These are phyloP conservation scores for Rhizopogon vesiculosus DNA, from an alignment of 768 basidiomycete genomes.

Conservation along the genomic window DNA sequence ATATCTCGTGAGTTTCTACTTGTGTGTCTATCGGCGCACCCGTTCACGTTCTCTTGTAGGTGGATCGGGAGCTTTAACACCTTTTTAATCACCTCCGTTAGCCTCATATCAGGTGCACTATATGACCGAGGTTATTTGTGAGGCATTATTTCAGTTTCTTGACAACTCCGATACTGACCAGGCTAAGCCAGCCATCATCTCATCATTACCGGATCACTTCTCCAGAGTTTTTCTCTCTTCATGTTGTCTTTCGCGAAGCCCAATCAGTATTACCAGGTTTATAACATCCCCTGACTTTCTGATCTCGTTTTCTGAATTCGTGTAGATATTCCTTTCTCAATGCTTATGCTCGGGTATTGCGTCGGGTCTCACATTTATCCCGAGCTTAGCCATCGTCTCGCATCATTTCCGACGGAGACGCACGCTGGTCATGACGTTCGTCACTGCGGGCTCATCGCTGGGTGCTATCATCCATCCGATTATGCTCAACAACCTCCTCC, in stretches of 20 bases:
- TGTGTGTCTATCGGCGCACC: too few species aligned
- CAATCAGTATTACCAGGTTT: slow-evolving; percentile 36
- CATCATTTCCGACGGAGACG: slow-evolving; percentile 41
- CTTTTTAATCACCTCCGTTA: slow-evolving; percentile 31
- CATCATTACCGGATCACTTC: slow-evolving; percentile 12
- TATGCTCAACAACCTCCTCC: slow-evolving; percentile 27
- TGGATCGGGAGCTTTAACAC: slow-evolving; percentile 47
- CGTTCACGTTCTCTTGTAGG: slow-evolving; percentile 8
- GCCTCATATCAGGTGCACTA: slow-evolving; percentile 38
- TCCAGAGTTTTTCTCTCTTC: slow-evolving; percentile 23
- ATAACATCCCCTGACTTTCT: slow-evolving; percentile 11
- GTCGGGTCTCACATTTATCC: slow-evolving; percentile 41
- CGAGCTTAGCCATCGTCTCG: slow-evolving; percentile 36
- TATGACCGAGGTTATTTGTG: slow-evolving; percentile 54
- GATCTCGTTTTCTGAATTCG: background rate
- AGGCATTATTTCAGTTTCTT: slow-evolving; percentile 1
- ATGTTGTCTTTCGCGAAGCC: slow-evolving; percentile 39
- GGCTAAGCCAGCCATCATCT: background rate
- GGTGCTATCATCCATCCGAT: slow-evolving; percentile 20
- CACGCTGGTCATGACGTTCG: slow-evolving; percentile 40
- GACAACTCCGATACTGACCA: background rate
- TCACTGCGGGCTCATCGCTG: slow-evolving; percentile 32
- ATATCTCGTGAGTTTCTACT: slow-evolving; percentile 28
- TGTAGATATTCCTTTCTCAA: slow-evolving; percentile 44
- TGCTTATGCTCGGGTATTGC: slow-evolving; percentile 44